Base-by-base conservation (phyloP, 306 rosid genomes). In the Alnus glutinosa region DNA sequence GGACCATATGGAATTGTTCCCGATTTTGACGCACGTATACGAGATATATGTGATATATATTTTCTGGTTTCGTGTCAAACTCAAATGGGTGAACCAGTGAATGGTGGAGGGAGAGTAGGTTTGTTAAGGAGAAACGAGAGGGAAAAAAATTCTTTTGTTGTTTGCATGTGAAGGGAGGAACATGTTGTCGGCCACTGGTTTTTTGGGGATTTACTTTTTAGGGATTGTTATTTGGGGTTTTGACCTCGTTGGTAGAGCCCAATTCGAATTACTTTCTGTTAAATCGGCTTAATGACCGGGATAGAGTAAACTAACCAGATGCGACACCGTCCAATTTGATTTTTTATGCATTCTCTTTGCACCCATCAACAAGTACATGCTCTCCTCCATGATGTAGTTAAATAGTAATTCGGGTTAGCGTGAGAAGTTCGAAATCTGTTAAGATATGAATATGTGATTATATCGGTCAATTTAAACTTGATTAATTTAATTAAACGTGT, bases 101-200 rank as follows among this genome's bases (percentile, higher is more conserved):
- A 34, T 34, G 37, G 5, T 34, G 52, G 66, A 28, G 70, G 46
- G n/a, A 62, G 13, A 4, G 69, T 23, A 23, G 28, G 13, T 8
- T 67, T 12, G 28, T 67, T 16, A 10, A 59, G 71, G 11, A 0
- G 46, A 62, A 34, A 9, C 7, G 37, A 52, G 42, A 2, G n/a
- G 39, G 12, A 54, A 32, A 67, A 79, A 82, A 63, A 83, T 87
- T 74, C 74, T 13, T 37, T 78, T 39, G 77, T 67, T 78, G 4
- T 49, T 74, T 80, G 80, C 86, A 86, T 89, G 87, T 85, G 89
- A 51, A 36, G 77, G 55, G 58, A 82, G 74, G 39, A 82, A 76
- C 78, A 85, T 63, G 71, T 69, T 88, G 97, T 92, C 97, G 94
- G 92, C 94, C 91, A 89, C 75, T 23, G 68, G 72, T 36, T 77